These are phyloP conservation scores for Hibiscus mutabilis DNA, from an alignment of 345 rosid species.

Conservation along the genomic window DNA sequence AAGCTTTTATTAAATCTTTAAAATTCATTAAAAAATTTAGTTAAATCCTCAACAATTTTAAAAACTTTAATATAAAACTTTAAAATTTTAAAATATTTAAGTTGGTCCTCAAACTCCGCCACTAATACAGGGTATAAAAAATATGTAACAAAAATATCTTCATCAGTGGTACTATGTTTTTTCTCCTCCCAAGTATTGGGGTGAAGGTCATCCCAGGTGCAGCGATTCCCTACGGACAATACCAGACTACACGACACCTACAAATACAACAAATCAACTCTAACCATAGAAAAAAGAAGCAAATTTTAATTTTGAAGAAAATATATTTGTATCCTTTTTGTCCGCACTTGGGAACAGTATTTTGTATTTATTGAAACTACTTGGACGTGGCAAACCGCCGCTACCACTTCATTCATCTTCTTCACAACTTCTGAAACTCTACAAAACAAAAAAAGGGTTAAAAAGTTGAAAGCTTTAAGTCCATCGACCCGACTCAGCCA, in stretches of 20 bases:
- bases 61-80: no score
- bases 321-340: not conserved
- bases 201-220: not conserved
- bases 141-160: no score
- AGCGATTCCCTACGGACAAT: not conserved
- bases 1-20: no score
- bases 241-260: not conserved
- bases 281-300: not conserved
- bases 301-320: not conserved
- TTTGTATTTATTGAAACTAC: not conserved
- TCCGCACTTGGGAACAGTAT: not conserved
- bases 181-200: not conserved
- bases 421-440: not conserved
- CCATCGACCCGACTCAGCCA: not conserved
- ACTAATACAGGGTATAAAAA: no score
- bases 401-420: conserved; percentile 1
- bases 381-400: conserved; percentile 9
- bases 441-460: no score
- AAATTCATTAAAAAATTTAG: no score
- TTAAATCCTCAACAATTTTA: no score
- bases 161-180: not conserved
- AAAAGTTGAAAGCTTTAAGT: not conserved
- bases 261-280: not conserved
- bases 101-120: no score
- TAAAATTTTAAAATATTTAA: no score